A percentile compares a stretch with the other conserved stretches of the same genome.
Conservation (phyloP, 139 green algal genomes). For the Chlamydomonas sphaeroides region DNA sequence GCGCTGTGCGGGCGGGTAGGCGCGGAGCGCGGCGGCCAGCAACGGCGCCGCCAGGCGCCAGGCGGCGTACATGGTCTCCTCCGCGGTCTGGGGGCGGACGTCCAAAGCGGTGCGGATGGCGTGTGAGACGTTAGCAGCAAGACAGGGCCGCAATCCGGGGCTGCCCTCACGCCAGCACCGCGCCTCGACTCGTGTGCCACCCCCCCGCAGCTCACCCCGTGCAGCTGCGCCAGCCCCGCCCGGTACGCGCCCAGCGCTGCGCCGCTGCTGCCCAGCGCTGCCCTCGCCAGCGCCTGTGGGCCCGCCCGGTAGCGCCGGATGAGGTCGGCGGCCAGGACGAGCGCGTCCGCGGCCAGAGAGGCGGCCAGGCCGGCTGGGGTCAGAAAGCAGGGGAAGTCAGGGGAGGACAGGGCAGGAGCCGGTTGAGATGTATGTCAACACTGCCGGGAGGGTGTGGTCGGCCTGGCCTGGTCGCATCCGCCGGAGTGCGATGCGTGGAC, state of each 20-base stretch:
- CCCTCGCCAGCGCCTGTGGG: background rate
- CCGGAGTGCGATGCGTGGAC: too few species aligned
- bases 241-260: conserved; percentile 7
- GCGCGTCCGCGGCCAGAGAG: background rate
- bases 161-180: too few species aligned
- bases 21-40: background rate
- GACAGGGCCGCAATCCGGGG: too few species aligned
- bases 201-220: background rate
- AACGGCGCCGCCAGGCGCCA: background rate
- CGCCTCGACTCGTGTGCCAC: too few species aligned
- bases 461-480: too few species aligned
- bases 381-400: too few species aligned
- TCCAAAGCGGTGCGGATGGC: background rate
- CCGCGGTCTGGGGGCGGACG: background rate
- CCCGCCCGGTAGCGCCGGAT: conserved; percentile 1
- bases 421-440: too few species aligned
- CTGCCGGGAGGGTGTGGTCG: too few species aligned
- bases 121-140: too few species aligned
- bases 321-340: conserved; percentile 8
- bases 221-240: conserved; percentile 22
- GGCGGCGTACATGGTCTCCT: background rate
- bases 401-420: too few species aligned
- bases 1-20: background rate
- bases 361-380: too few species aligned
- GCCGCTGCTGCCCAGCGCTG: background rate